A percentile compares a stretch with the other conserved stretches of the same genome.
Conservation (phyloP, 2,329 filamentous ascomycete genomes). For the Diplodia corticola region DNA sequence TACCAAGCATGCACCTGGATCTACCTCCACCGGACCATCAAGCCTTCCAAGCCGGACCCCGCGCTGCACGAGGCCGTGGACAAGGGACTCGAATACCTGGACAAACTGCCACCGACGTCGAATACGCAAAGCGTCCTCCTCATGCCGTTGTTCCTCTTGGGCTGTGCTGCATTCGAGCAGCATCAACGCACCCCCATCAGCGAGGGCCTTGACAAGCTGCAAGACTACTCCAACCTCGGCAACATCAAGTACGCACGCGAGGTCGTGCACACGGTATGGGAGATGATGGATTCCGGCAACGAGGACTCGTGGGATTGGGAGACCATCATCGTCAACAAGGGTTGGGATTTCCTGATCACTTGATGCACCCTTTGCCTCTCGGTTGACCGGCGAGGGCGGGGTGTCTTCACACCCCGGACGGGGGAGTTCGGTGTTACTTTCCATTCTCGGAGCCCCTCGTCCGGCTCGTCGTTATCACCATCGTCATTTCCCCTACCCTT, state of each 20-base stretch:
- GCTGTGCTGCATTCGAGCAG: slow-evolving; percentile 59
- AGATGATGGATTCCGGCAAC: slow-evolving; percentile 58
- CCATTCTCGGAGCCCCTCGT: not conserved
- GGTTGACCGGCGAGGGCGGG: not conserved
- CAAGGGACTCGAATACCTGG: slow-evolving; percentile 58
- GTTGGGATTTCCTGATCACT: slow-evolving; percentile 63
- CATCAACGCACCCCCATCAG: slow-evolving; percentile 58
- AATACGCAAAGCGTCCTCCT: slow-evolving; percentile 61
- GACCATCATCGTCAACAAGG: slow-evolving; percentile 57
- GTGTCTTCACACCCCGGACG: not conserved
- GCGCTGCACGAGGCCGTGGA: slow-evolving; percentile 60
- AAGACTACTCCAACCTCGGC: slow-evolving; percentile 57
- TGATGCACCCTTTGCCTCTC: slow-evolving; percentile 34
- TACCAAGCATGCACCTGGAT: slow-evolving; percentile 65
- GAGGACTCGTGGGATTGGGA: slow-evolving; percentile 65
- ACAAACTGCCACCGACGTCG: slow-evolving; percentile 54
- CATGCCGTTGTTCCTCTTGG: slow-evolving; percentile 62
- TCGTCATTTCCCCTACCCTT: not conserved
- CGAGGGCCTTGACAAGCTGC: slow-evolving; percentile 55
- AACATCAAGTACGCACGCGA: slow-evolving; percentile 59
- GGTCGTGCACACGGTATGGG: slow-evolving; percentile 60
- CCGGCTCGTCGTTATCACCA: not conserved
- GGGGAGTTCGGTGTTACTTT: not conserved
- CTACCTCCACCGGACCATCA: slow-evolving; percentile 63
- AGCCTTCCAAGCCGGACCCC: slow-evolving; percentile 55